A percentile compares a stretch with the other conserved stretches of the same genome.
Evolutionary conservation across 2,329 filamentous ascomycete genomes (phyloP).

Genomic region (Pseudopithomyces maydicus): DNA sequence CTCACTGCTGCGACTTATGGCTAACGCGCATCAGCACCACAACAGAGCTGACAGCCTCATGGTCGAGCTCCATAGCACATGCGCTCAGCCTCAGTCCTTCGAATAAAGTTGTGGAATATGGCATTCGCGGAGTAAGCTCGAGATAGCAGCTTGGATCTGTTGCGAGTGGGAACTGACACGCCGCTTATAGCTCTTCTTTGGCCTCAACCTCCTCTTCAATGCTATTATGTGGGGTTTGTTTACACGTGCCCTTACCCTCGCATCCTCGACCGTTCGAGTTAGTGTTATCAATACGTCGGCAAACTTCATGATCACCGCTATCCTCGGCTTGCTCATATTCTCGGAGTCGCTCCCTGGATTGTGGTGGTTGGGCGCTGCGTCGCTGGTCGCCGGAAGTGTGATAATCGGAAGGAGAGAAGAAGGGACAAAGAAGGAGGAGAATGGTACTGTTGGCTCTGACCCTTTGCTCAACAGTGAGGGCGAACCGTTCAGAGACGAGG

Average conservation of each 20-base stretch:
- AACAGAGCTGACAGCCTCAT: slow-evolving; percentile 61
- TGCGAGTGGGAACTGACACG: not conserved
- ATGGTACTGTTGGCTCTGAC: slow-evolving; percentile 28
- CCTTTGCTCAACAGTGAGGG: slow-evolving; percentile 24
- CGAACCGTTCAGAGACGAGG: slow-evolving; percentile 48
- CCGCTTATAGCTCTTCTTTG: slow-evolving; percentile 68
- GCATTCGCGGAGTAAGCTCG: slow-evolving; percentile 57
- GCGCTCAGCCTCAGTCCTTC: slow-evolving; percentile 52
- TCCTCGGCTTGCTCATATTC: slow-evolving; percentile 74
- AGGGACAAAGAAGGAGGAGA: slow-evolving; percentile 37
- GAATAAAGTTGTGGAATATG: slow-evolving; percentile 55
- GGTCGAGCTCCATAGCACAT: slow-evolving; percentile 56
- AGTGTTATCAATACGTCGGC: slow-evolving; percentile 81
- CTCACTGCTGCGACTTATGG: slow-evolving; percentile 10
- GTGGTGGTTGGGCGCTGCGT: slow-evolving; percentile 76
- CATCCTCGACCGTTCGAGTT: slow-evolving; percentile 77
- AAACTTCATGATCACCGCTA: slow-evolving; percentile 79
- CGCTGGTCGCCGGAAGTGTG: slow-evolving; percentile 77
- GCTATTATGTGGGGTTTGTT: slow-evolving; percentile 86
- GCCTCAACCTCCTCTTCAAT: slow-evolving; percentile 75
- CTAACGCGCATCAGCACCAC: slow-evolving; percentile 56
- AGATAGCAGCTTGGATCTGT: not conserved
- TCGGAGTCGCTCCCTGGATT: slow-evolving; percentile 71
- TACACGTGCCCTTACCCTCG: slow-evolving; percentile 75
- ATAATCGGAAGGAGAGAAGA: slow-evolving; percentile 76